phyloP scores from a whole-genome alignment of 352 stramenopile genomes.

The Pythium folliculosum region DNA sequence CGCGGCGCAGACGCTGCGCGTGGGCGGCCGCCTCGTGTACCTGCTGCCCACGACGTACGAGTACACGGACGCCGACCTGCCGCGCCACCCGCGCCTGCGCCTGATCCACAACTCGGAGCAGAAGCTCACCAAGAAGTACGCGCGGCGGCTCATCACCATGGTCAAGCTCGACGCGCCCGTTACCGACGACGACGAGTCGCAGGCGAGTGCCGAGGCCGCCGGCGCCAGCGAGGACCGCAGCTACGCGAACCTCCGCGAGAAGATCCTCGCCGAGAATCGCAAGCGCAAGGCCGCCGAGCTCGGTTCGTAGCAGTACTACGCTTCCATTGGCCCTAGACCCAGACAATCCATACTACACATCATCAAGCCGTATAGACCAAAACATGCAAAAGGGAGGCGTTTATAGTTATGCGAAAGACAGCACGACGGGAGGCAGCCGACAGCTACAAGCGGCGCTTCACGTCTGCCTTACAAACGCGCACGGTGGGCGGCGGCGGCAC shows the following conservation, averaged over 20 bases:
- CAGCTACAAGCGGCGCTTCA: too few relatives aligned
- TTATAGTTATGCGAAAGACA: too few relatives aligned
- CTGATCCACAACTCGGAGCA: slow-evolving; percentile 84
- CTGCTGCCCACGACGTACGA: slow-evolving; percentile 83
- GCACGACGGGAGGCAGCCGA: too few relatives aligned
- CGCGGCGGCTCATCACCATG: slow-evolving; percentile 87
- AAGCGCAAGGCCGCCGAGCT: slow-evolving; percentile 44
- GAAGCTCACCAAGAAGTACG: slow-evolving; percentile 83
- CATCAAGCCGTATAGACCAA: too few relatives aligned
- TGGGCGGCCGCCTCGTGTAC: slow-evolving; percentile 86
- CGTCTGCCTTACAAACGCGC: too few relatives aligned
- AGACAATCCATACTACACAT: too few relatives aligned
- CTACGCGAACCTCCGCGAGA: slow-evolving; percentile 73
- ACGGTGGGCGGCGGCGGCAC: neutral
- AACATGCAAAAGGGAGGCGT: too few relatives aligned
- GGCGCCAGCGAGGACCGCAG: slow-evolving; percentile 39
- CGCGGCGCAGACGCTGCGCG: slow-evolving; percentile 65
- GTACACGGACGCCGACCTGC: slow-evolving; percentile 81
- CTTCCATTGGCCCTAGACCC: too few relatives aligned
- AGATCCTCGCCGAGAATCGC: slow-evolving; percentile 51
- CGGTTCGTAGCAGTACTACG: neutral
- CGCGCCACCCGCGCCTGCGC: slow-evolving; percentile 65
- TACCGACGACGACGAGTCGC: neutral
- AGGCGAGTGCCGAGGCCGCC: neutral
- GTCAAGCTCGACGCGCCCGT: slow-evolving; percentile 48